These are phyloP conservation scores for Beauveria sp. DNA, from an alignment of 2,329 filamentous ascomycete genomes.

Conservation along the genomic window DNA sequence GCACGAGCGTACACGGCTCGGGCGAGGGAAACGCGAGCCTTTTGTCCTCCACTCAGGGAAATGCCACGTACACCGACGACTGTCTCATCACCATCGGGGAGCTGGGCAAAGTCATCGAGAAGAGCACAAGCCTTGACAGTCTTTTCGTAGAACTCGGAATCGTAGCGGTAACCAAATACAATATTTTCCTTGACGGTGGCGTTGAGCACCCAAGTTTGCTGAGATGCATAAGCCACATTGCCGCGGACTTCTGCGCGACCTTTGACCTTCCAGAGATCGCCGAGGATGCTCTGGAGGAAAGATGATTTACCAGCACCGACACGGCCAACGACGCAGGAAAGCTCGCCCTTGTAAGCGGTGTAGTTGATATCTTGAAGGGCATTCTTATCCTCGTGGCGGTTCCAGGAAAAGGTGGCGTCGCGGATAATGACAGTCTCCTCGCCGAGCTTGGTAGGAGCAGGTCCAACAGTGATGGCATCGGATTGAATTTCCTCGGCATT, in stretches of 20 bases:
- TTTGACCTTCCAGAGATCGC: conserved; percentile 83
- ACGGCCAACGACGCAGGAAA: conserved; percentile 85
- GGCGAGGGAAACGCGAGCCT: conserved; percentile 84
- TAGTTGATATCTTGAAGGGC: conserved; percentile 80
- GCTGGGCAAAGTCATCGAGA: conserved; percentile 78
- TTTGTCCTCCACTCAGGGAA: conserved; percentile 90
- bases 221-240: conserved; percentile 81
- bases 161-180: conserved; percentile 88
- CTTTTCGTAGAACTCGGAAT: conserved; percentile 87
- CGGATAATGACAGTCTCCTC: conserved; percentile 80
- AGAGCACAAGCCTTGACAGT: conserved; percentile 89
- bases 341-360: conserved; percentile 81
- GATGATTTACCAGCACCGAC: conserved; percentile 97
- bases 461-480: conserved; percentile 67
- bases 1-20: conserved; percentile 92
- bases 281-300: conserved; percentile 77
- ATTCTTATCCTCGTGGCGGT: conserved; percentile 65
- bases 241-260: conserved; percentile 80
- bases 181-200: conserved; percentile 97
- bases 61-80: conserved; percentile 96
- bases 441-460: conserved; percentile 64
- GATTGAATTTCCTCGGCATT: conserved; percentile 81
- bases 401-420: conserved; percentile 90
- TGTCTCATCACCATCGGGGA: conserved; percentile 93
- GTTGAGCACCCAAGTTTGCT: conserved; percentile 95